These are phyloP conservation scores for Buxus sempervirens DNA, from an alignment of 164 flowering plant genomes.

Conservation along the genomic window DNA sequence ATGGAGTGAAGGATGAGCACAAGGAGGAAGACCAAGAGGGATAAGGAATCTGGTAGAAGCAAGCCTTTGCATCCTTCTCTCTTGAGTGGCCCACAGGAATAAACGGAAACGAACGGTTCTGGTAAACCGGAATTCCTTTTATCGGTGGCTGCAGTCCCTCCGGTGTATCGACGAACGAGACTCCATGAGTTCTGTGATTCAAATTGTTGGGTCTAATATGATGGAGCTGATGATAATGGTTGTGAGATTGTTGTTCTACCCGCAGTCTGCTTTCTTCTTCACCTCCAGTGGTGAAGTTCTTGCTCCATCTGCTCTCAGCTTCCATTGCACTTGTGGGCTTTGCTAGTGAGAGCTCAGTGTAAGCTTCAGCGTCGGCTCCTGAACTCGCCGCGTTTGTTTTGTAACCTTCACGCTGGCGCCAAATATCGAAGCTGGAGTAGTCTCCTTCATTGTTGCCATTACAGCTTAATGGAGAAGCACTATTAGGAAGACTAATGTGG, in stretches of 20 bases:
- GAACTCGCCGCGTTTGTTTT: constrained; percentile 21
- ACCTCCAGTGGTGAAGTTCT: constrained; percentile 18
- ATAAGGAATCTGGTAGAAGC: constrained; percentile 30
- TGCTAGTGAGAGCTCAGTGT: constrained; percentile 50
- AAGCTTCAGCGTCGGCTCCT: constrained; percentile 17
- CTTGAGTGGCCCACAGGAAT: constrained; percentile 25
- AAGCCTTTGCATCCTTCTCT: constrained; percentile 32
- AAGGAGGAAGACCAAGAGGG: constrained; percentile 17
- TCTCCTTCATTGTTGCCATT: constrained; percentile 10
- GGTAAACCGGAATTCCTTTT: constrained; percentile 66
- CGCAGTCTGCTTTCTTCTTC: background rate
- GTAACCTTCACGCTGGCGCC: constrained; percentile 13
- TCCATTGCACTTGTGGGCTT: constrained; percentile 23
- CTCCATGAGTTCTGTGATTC: constrained; percentile 26
- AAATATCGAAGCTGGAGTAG: constrained; percentile 18
- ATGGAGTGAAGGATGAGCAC: too few relatives aligned
- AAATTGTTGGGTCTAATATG: constrained; percentile 8
- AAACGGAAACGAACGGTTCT: constrained; percentile 52
- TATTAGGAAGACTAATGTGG: constrained; percentile 59
- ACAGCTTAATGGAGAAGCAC: constrained; percentile 24
- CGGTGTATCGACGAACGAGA: constrained; percentile 27
- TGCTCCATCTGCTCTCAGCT: constrained; percentile 16
- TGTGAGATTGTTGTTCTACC: background rate
- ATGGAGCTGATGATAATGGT: constrained; percentile 10
- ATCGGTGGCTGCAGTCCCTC: constrained; percentile 41